Conservation (phyloP, 2,329 filamentous ascomycete species). For the Alternaria arborescens region DNA sequence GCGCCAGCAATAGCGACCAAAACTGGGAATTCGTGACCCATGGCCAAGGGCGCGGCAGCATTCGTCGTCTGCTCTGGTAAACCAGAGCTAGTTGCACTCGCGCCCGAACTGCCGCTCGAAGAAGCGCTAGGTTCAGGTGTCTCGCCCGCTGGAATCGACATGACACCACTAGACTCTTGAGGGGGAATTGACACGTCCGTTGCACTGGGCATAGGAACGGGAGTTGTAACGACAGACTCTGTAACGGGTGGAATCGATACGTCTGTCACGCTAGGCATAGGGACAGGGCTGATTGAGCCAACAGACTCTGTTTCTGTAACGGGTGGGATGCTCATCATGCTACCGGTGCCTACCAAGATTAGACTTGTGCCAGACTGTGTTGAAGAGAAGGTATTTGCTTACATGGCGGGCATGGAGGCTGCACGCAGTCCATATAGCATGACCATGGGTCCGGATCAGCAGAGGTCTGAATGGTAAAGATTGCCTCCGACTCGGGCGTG, state of each 20-base stretch:
- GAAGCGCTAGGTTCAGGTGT: slow-evolving; percentile 23
- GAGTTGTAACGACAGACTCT: neutral
- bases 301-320: neutral
- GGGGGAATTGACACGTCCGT: slow-evolving; percentile 28
- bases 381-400: slow-evolving; percentile 18
- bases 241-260: slow-evolving; percentile 12
- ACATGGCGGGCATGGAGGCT: slow-evolving; percentile 41
- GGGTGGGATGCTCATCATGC: slow-evolving; percentile 19
- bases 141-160: slow-evolving; percentile 36
- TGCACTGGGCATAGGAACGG: slow-evolving; percentile 12
- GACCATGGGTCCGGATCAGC: slow-evolving; percentile 24
- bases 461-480: slow-evolving; percentile 43
- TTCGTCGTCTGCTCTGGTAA: slow-evolving; percentile 21
- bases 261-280: slow-evolving; percentile 23
- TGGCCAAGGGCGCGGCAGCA: slow-evolving; percentile 28
- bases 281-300: neutral
- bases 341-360: slow-evolving; percentile 18
- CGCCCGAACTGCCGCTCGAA: slow-evolving; percentile 1
- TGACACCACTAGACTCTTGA: slow-evolving; percentile 25
- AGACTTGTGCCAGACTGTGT: neutral
- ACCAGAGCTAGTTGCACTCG: slow-evolving; percentile 4
- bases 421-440: slow-evolving; percentile 40
- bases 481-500: slow-evolving; percentile 26
- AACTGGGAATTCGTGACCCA: slow-evolving; percentile 20
- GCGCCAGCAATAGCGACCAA: slow-evolving; percentile 33